phyloP scores from a whole-genome alignment of 108 stramenopile genomes.

The Conticribra guillardii region DNA sequence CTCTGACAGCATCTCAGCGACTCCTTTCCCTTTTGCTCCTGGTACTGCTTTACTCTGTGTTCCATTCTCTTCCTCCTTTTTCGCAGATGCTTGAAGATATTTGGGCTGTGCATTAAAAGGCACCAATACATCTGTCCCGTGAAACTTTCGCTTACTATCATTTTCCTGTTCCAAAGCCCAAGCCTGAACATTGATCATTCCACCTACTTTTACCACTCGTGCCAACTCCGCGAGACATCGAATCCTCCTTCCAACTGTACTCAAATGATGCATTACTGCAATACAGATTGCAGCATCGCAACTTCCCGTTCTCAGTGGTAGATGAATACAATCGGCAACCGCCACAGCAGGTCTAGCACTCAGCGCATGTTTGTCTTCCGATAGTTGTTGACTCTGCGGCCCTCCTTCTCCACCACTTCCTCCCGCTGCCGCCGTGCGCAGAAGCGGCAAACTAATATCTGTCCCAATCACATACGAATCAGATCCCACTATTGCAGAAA shows the following conservation, averaged over 20 bases:
- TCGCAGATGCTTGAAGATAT: slow-evolving; percentile 55
- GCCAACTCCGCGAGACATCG: slow-evolving; percentile 86
- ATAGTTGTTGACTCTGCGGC: slow-evolving; percentile 68
- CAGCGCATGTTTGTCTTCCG: slow-evolving; percentile 53
- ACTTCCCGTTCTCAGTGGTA: slow-evolving; percentile 80
- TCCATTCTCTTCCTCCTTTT: not conserved
- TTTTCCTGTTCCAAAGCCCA: slow-evolving; percentile 97
- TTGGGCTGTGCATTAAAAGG: slow-evolving; percentile 96
- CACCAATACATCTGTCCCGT: slow-evolving; percentile 92
- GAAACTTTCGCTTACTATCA: slow-evolving; percentile 83
- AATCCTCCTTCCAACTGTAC: slow-evolving; percentile 83
- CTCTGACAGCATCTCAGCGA: slow-evolving; percentile 76
- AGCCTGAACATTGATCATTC: slow-evolving; percentile 91
- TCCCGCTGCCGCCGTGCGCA: slow-evolving; percentile 25
- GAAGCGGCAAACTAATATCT: slow-evolving; percentile 76
- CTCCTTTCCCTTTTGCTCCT: slow-evolving; percentile 54
- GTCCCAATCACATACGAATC: slow-evolving; percentile 94
- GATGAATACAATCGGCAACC: slow-evolving; percentile 89
- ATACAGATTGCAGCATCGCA: slow-evolving; percentile 98
- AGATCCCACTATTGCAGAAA: slow-evolving; percentile 72
- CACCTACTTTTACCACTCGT: slow-evolving; percentile 86
- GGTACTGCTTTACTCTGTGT: not conserved
- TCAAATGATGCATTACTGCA: slow-evolving; percentile 98
- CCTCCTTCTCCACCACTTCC: slow-evolving; percentile 30
- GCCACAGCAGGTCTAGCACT: slow-evolving; percentile 77